phyloP scores from a whole-genome alignment of 169 alveolate species.

The Eimeria zaria region DNA sequence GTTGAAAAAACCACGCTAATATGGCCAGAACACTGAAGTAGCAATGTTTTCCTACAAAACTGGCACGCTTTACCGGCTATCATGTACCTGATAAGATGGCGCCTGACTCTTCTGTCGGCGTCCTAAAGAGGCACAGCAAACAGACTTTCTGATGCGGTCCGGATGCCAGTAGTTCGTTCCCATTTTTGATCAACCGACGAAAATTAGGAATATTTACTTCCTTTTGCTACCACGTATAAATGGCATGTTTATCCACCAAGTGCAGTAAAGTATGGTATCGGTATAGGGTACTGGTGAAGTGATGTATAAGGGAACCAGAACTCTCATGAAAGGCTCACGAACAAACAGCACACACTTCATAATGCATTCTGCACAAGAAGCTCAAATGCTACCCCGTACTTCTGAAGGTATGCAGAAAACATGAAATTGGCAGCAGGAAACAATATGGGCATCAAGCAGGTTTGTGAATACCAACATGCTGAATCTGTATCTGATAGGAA shows the following conservation, averaged over 20 bases:
- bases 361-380: too few relatives aligned
- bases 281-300: neutral
- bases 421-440: too few relatives aligned
- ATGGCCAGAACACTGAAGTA: neutral
- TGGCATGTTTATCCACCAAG: neutral
- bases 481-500: too few relatives aligned
- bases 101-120: neutral
- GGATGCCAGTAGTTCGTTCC: neutral
- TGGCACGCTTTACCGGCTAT: neutral
- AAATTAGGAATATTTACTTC: too few relatives aligned
- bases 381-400: too few relatives aligned
- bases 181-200: neutral
- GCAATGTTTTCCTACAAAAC: too few relatives aligned
- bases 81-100: neutral
- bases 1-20: too few relatives aligned
- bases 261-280: neutral
- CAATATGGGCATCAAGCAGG: too few relatives aligned
- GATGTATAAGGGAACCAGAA: neutral
- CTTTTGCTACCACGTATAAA: neutral
- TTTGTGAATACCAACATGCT: too few relatives aligned
- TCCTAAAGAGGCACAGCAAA: neutral
- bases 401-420: too few relatives aligned
- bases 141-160: neutral
- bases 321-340: neutral
- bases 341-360: too few relatives aligned